A percentile compares a stretch with the other conserved stretches of the same genome.
phyloP scores from a whole-genome alignment of 1,284 basidiomycete species.

The Fomitiporia mediterranea region DNA sequence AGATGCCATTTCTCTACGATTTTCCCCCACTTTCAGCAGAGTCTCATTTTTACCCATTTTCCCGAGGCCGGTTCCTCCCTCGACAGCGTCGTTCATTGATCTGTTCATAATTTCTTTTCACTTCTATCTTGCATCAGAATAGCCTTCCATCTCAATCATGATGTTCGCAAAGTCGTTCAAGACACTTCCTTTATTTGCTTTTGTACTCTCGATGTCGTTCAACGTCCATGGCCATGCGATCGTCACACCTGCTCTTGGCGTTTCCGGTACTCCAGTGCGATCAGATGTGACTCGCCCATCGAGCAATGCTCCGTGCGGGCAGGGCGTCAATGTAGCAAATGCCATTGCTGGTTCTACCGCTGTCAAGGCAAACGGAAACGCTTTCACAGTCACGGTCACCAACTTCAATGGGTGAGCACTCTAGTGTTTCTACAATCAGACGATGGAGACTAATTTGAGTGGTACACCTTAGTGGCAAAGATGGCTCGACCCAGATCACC shows the following conservation, averaged over 20 bases:
- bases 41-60: too few species aligned
- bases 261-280: constrained; percentile 36
- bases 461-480: constrained; percentile 31
- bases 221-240: constrained; percentile 42
- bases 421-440: background rate
- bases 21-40: too few species aligned
- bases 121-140: too few species aligned
- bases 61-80: too few species aligned
- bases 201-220: constrained; percentile 29
- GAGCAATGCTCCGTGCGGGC: constrained; percentile 40
- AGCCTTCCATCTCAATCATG: background rate
- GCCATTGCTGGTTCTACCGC: constrained; percentile 39
- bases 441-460: background rate
- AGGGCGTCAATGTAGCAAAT: constrained; percentile 35
- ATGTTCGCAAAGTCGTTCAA: constrained; percentile 9
- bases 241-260: constrained; percentile 44
- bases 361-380: constrained; percentile 37
- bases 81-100: too few species aligned
- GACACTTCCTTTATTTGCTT: constrained; percentile 5
- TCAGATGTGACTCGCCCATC: constrained; percentile 43
- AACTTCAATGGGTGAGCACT: constrained; percentile 47
- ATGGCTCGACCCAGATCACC: constrained; percentile 46
- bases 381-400: constrained; percentile 39
- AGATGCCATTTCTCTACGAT: too few species aligned
- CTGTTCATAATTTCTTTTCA: too few species aligned